Evolutionary conservation across 2,329 filamentous ascomycete species (phyloP), one percentile per base, ranked within the genome.

Genomic region (Penicillium janthinellum): DNA sequence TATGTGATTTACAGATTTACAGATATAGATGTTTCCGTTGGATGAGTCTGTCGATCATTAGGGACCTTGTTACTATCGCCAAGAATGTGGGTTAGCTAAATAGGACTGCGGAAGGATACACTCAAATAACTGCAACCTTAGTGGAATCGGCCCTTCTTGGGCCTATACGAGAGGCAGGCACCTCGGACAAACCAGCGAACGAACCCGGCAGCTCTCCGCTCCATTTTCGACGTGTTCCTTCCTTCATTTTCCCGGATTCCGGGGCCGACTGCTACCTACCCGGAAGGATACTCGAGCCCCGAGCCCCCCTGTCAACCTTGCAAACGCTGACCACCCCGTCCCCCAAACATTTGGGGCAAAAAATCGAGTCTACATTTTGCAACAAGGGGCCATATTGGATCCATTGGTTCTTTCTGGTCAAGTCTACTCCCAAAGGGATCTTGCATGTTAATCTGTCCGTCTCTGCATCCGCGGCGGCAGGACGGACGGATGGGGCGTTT

Each of bases 401-500:
- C 8, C 8, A 10, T 31, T 6, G 5, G 5, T 28, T 28, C 25
- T 28, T 28, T 28, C 25, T 28, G 25, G 25, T 28, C 25, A 28
- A 28, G 25, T 6, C 25, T 28, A 28, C 25, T 28, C 5, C 25
- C 25, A 2, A 31, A 35, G 51, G 52, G 39, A 41, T 47, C 35
- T 12, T 58, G 55, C 54, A 62, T 22, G 22, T 45, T 20, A 38
- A 34, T n/a, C 54, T 44, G 25, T 12, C 54, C 53, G 41, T 22
- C n/a, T 25, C 22, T 45, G 49, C 20, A 41, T 37, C 56, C 49
- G 37, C 55, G 34, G 31, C 38, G 15, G 44, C 49, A 54, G 34
- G 34, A 45, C 47, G 15, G 48, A 31, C 31, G 31, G 12, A 17
- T 35, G 48, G 39, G 15, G 49, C 3, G 25, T 47, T 60, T 57